Evolutionary conservation across 1,284 basidiomycete genomes (phyloP).

Genomic region (Afroboletus lepidellus): DNA sequence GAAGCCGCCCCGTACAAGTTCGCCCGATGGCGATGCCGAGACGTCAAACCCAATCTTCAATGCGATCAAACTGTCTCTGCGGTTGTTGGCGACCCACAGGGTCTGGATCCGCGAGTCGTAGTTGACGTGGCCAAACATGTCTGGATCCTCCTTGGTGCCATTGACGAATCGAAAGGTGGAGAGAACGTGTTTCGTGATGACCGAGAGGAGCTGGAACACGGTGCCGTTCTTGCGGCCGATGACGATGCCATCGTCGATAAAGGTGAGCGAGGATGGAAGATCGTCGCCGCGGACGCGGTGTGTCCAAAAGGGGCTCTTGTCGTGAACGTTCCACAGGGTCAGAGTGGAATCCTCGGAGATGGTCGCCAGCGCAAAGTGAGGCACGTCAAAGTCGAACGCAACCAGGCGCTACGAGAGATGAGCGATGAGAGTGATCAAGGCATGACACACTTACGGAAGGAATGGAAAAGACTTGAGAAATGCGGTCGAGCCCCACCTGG

Average conservation of each 20-base stretch:
- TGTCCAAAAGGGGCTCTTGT: constrained; percentile 68
- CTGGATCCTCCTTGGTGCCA: constrained; percentile 60
- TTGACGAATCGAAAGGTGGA: constrained; percentile 80
- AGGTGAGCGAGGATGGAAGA: constrained; percentile 72
- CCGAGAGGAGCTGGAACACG: constrained; percentile 71
- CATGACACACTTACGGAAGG: constrained; percentile 53
- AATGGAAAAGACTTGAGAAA: constrained; percentile 63
- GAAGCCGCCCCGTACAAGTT: constrained; percentile 58
- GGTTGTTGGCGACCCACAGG: constrained; percentile 80
- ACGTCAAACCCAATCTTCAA: constrained; percentile 70
- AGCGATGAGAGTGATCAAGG: constrained; percentile 1
- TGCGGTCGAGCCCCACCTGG: constrained; percentile 62
- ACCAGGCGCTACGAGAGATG: constrained; percentile 55
- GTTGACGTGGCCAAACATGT: constrained; percentile 82
- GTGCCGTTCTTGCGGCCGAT: constrained; percentile 80
- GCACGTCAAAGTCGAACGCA: constrained; percentile 77
- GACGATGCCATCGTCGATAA: constrained; percentile 76
- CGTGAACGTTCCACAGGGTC: constrained; percentile 75
- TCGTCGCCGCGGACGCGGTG: constrained; percentile 76
- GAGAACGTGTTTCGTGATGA: constrained; percentile 65
- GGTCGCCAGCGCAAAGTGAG: constrained; percentile 69
- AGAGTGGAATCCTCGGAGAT: constrained; percentile 78
- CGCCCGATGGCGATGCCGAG: constrained; percentile 50
- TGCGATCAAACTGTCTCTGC: constrained; percentile 77
- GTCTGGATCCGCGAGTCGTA: constrained; percentile 81